Conservation (phyloP, 495 filamentous ascomycete genomes). For the Evernia prunastri region DNA sequence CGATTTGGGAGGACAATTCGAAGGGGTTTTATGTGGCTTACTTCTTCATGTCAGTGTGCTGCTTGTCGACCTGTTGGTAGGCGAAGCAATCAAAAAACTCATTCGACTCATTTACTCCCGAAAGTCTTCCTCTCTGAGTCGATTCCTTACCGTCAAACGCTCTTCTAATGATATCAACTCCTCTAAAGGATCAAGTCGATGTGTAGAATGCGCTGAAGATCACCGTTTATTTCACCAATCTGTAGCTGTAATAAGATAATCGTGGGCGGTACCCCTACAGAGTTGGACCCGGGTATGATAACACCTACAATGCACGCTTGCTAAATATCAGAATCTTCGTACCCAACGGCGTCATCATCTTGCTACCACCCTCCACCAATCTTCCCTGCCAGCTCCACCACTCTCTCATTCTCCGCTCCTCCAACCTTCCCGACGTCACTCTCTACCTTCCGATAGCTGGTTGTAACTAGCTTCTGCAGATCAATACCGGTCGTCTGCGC, state of each 20-base stretch:
- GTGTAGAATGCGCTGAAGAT: neutral
- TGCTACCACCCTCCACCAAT: conserved; percentile 80
- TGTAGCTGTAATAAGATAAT: neutral
- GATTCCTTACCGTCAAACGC: neutral
- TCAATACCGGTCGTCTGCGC: conserved; percentile 58
- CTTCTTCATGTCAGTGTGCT: neutral
- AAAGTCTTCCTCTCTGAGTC: neutral
- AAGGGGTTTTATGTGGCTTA: neutral
- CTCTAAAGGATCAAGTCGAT: neutral
- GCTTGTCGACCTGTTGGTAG: neutral
- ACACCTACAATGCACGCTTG: conserved; percentile 12
- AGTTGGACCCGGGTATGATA: neutral
- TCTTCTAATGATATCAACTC: no score
- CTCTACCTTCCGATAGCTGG: conserved; percentile 82
- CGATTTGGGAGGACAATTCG: neutral
- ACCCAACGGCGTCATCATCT: neutral
- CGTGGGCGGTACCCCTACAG: neutral
- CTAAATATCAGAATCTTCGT: neutral
- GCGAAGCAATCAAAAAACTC: neutral
- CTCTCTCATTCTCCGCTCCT: conserved; percentile 64
- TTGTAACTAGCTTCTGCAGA: conserved; percentile 68
- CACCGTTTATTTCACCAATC: neutral
- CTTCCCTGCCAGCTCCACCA: conserved; percentile 84
- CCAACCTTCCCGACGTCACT: conserved; percentile 84
- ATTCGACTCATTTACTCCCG: neutral